Conservation (phyloP, 2,329 filamentous ascomycete species). For the Polychaeton citri region DNA sequence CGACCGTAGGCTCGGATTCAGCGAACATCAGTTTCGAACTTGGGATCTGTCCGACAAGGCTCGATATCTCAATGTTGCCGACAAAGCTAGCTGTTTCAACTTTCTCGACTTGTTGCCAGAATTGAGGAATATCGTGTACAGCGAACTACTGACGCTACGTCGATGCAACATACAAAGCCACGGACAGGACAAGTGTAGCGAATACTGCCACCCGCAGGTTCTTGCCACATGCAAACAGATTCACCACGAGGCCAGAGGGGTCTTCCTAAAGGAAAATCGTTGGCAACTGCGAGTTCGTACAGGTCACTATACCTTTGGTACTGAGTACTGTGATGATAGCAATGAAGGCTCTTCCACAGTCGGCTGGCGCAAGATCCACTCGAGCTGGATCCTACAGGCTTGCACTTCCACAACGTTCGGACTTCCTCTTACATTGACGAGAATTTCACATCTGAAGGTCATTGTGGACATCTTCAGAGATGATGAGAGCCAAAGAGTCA, state of each 20-base stretch:
- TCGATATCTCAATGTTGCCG: neutral
- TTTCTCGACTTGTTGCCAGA: slow-evolving; percentile 14
- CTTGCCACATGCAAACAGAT: slow-evolving; percentile 8
- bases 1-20: neutral
- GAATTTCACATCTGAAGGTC: neutral
- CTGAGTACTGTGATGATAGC: too few relatives aligned
- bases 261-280: slow-evolving; percentile 12
- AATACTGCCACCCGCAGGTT: slow-evolving; percentile 3
- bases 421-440: neutral
- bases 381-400: neutral
- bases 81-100: neutral
- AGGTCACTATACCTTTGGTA: too few relatives aligned
- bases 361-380: neutral
- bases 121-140: slow-evolving; percentile 11
- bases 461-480: neutral
- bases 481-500: neutral
- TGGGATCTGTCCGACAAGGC: neutral
- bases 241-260: slow-evolving; percentile 10
- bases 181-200: neutral
- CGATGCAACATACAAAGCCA: neutral
- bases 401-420: neutral
- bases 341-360: too few relatives aligned
- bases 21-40: neutral
- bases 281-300: neutral
- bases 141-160: slow-evolving; percentile 5